Evolutionary conservation across 129 eudicot species (phyloP).

Genomic region (Solidago caesia): DNA sequence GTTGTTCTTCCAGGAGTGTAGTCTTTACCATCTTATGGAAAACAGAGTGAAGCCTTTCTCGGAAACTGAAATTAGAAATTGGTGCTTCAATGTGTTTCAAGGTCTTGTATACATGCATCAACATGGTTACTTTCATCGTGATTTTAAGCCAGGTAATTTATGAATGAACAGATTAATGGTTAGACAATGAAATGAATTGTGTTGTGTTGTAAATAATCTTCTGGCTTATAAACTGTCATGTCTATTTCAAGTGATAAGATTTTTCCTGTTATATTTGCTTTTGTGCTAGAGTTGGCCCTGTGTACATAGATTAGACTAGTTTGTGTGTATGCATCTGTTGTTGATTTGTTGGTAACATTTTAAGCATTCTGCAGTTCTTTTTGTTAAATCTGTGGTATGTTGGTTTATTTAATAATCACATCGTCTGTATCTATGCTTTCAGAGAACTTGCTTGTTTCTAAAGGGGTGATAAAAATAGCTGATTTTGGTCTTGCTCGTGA

Average conservation of each 20-base stretch:
- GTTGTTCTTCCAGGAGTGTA: conserved; percentile 58
- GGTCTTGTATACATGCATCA: conserved; percentile 87
- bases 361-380: conserved; percentile 1
- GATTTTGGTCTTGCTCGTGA: conserved; percentile 99
- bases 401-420: background rate
- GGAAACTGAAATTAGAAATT: conserved; percentile 73
- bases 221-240: too few species aligned
- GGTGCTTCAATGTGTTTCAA: conserved; percentile 90
- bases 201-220: background rate
- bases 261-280: too few species aligned
- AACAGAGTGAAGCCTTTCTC: conserved; percentile 63
- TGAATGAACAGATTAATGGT: background rate
- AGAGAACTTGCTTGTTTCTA: conserved; percentile 85
- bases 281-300: too few species aligned
- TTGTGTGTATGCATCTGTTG: background rate
- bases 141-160: conserved; percentile 79
- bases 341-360: too few species aligned
- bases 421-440: conserved; percentile 24
- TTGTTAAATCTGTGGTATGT: background rate
- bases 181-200: conserved; percentile 1
- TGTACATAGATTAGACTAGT: background rate
- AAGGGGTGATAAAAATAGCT: conserved; percentile 72
- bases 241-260: too few species aligned
- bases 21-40: conserved; percentile 78
- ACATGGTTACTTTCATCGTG: conserved; percentile 90